Evolutionary conservation across 345 rosid species (phyloP).

Genomic region (Microcos paniculata): DNA sequence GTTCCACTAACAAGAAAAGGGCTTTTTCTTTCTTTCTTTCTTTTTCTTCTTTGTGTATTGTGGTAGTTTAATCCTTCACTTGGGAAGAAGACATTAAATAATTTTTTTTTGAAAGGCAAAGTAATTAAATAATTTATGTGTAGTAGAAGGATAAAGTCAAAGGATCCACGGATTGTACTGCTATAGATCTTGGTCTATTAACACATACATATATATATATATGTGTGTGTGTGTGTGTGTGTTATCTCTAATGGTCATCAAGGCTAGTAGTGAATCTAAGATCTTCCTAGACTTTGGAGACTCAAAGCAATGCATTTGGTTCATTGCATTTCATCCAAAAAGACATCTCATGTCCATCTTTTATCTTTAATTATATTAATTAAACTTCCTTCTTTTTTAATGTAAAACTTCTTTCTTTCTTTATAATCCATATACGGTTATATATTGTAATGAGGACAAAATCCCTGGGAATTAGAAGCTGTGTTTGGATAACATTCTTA

Average conservation of each 20-base stretch:
- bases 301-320: slow-evolving; percentile 14
- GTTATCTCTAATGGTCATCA: not conserved
- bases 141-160: not conserved
- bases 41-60: no score
- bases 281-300: slow-evolving; percentile 26
- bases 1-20: no score
- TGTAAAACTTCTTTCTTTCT: not conserved
- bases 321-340: slow-evolving; percentile 29
- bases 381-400: no score
- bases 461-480: not conserved
- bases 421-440: not conserved
- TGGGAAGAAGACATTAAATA: not conserved
- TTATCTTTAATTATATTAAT: no score
- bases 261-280: slow-evolving; percentile 1
- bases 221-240: no score
- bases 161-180: not conserved
- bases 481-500: not conserved
- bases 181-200: not conserved
- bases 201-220: no score
- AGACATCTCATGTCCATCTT: slow-evolving; percentile 9
- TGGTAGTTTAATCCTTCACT: not conserved
- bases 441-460: not conserved
- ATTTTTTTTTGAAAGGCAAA: no score
- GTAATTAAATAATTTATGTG: no score
- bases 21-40: no score